Evolutionary conservation across 2,329 filamentous ascomycete genomes (phyloP), one percentile per base, ranked within the genome.

Genomic region (Gaeumannomyces sp.): DNA sequence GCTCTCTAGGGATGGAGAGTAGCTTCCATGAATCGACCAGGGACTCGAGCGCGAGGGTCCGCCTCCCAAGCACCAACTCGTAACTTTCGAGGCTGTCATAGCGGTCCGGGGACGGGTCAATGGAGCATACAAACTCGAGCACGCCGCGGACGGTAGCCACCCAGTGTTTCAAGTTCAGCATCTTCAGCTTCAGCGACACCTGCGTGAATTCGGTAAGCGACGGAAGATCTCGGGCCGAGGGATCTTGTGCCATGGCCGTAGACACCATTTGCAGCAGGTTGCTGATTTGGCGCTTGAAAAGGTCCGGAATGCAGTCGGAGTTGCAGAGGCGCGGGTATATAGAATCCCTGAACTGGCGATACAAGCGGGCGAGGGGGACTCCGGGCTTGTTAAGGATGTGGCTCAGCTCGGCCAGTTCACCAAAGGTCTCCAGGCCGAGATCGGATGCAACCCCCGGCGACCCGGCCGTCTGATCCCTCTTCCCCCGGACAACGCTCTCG

Each of bases 21-120:
- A 76, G 66, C 58, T 76, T 75, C 79, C 78, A 81, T 22, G 77
- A 72, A 28, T 77, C 73, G 22, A 79, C 69, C 4, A 81, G 72
- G 66, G 80, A 79, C 25, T 69, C 67, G 3, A 80, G 68, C 64
- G 79, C 72, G 11, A 65, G 68, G 50, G 76, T 71, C 56, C 73
- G 72, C 53, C 67, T 69, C 19, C 69, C 69, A 67, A 75, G 72
- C 62, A 71, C 70, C 16, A 64, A 70, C 61, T 75, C 73, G 63
- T 72, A 72, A 13, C 69, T 69, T 50, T 71, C 69, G 14, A 71
- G 65, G 19, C 72, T 70, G 4, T 67, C 59, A 59, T 72, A 73
- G 35, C 22, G 45, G 22, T 68, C 67, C 4, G 67, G 69, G n/a
- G 68, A 68, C 3, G 69, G 68, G 60, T 68, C 71, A 38, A 72